Evolutionary conservation across 2,329 filamentous ascomycete species (phyloP).

Genomic region (Diaporthe sp.): DNA sequence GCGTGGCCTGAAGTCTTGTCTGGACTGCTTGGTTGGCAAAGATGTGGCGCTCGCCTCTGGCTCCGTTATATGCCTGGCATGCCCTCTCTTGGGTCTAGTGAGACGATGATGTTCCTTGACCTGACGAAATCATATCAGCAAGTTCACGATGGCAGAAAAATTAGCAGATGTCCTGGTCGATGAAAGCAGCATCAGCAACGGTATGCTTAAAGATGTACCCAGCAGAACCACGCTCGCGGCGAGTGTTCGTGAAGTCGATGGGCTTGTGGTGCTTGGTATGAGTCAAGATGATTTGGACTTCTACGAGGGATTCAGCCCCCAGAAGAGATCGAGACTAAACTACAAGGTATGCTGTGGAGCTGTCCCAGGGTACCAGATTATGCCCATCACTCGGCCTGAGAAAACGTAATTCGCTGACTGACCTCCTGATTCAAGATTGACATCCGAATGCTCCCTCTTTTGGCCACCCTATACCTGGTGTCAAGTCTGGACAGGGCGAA

Average conservation of each 20-base stretch:
- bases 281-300: conserved; percentile 22
- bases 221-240: background rate
- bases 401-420: conserved; percentile 43
- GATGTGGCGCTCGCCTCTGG: background rate
- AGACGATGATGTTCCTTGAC: background rate
- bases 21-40: background rate
- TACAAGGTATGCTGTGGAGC: background rate
- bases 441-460: conserved; percentile 53
- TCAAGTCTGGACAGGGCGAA: conserved; percentile 68
- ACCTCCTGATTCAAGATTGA: conserved; percentile 44
- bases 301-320: conserved; percentile 7
- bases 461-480: conserved; percentile 67
- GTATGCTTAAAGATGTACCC: background rate
- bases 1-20: conserved; percentile 2
- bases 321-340: conserved; percentile 15
- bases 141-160: conserved; percentile 1
- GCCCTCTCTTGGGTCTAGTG: background rate
- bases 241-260: conserved; percentile 27
- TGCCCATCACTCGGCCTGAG: too few species aligned
- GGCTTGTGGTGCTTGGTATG: conserved; percentile 21
- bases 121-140: background rate
- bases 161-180: background rate
- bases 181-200: background rate
- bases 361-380: too few species aligned
- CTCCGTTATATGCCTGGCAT: background rate